A percentile compares a stretch with the other conserved stretches of the same genome.
Evolutionary conservation across 2,329 filamentous ascomycete species (phyloP).

Genomic region (Diaporthe ilicicola): DNA sequence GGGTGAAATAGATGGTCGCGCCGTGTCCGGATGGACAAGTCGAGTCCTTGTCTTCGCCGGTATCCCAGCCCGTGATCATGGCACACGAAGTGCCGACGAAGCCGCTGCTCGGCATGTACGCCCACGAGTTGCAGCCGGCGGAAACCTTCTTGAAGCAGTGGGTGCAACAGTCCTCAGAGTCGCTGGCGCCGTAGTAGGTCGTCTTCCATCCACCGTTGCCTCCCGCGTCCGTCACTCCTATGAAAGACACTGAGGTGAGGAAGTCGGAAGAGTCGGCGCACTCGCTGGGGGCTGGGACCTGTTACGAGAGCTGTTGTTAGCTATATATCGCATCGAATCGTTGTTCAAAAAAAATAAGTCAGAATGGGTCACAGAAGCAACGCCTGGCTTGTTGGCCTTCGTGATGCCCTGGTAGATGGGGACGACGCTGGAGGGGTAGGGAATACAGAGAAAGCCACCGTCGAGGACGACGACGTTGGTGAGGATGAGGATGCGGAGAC

Average conservation of each 20-base stretch:
- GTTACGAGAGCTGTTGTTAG: neutral
- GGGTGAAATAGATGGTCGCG: constrained; percentile 10
- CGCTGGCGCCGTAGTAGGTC: constrained; percentile 6
- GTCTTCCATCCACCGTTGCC: constrained; percentile 20
- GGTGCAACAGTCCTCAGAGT: constrained; percentile 23
- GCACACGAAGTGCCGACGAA: constrained; percentile 26
- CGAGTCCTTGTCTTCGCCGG: constrained; percentile 11
- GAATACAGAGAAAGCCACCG: neutral
- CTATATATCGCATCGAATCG: too few species aligned
- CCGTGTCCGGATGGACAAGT: constrained; percentile 25
- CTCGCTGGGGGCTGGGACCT: constrained; percentile 11
- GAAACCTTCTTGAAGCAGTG: constrained; percentile 23
- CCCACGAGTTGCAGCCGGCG: constrained; percentile 29
- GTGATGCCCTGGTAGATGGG: neutral
- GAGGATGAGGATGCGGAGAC: neutral
- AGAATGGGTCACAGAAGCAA: neutral
- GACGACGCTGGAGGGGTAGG: neutral
- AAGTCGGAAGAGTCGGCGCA: constrained; percentile 26
- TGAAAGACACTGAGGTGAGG: constrained; percentile 23
- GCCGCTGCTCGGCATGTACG: constrained; percentile 13
- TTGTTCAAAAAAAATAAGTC: neutral
- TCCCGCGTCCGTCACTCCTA: constrained; percentile 18
- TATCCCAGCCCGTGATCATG: constrained; percentile 28
- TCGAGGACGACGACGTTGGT: neutral
- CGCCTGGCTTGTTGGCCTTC: neutral